Base-by-base conservation (phyloP, 345 rosid genomes). In the Euclidium syriacum region DNA sequence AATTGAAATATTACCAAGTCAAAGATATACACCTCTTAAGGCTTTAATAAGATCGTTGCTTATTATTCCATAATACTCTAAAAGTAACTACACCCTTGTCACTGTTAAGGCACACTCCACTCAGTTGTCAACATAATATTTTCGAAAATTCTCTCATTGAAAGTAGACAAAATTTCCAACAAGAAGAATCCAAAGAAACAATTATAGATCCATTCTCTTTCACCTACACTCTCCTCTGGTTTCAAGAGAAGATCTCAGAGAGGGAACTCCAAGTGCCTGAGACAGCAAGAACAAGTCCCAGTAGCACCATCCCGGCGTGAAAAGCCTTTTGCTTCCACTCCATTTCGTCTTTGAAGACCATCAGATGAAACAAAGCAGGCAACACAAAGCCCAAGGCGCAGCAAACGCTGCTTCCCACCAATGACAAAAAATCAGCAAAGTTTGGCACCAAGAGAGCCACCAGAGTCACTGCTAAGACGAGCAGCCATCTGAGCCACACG, bases 381-480 rank as follows among this genome's bases (percentile, higher is more conserved):
- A 91, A 71, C 57, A 88, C 81, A 52, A 88, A 91, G 11, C 82
- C 96, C 63, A 91, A 64, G 7, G 79, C 81, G 41, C 90, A 86
- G 39, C 98, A 91, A 11, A 86, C 80, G 26, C 98, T 88, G 41
- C 90, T 91, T 0, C 98, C 98, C 1, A 88, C 91, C 74, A 86
- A 62, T 27, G 96, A 83, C 75, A 88, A 64, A 78, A 88, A 88
- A 53, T 91, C 98, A 0, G 90, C 78, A 43, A 91, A 91, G 72
- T 86, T 91, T 0, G 98, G 96, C 10, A 88, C 95, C 9, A 78
- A 65, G 29, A 91, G 53, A 39, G 96, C 87, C 58, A 83, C 78
- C 74, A 78, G 54, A 34, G 81, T 80, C 34, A 86, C 98, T 5
- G 46, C 35, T 29, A 83, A 60, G 61, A 91, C 98, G 73, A 80